phyloP scores from a whole-genome alignment of 2,329 filamentous ascomycete species.

The Chaetomiaceae sp. region DNA sequence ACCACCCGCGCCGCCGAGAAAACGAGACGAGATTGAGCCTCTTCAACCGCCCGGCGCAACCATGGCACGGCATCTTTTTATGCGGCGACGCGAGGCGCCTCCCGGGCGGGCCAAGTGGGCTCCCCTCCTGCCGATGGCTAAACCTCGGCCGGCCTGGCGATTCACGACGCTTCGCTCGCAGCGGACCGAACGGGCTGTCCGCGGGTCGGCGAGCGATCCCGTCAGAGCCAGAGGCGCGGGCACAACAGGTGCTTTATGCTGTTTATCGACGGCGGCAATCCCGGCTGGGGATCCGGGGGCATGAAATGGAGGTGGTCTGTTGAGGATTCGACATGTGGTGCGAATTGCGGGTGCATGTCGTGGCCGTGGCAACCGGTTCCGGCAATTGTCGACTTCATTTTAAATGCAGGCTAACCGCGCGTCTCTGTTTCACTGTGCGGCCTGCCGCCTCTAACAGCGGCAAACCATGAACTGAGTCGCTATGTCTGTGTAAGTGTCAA shows the following conservation, averaged over 20 bases:
- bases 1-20: constrained; percentile 19
- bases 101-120: neutral
- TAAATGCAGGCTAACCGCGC: neutral
- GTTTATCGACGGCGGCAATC: neutral
- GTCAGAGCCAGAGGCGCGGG: neutral
- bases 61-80: neutral
- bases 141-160: constrained; percentile 23
- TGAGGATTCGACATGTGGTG: too few relatives aligned
- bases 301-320: too few relatives aligned
- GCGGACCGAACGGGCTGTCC: constrained; percentile 1
- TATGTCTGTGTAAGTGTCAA: neutral
- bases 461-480: neutral
- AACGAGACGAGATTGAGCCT: constrained; percentile 13
- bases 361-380: neutral
- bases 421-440: neutral
- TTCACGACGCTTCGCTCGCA: constrained; percentile 12
- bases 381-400: neutral
- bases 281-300: constrained; percentile 2
- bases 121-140: constrained; percentile 16
- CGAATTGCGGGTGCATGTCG: neutral
- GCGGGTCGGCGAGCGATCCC: constrained; percentile 1
- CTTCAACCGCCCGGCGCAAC: constrained; percentile 8
- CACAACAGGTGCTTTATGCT: neutral
- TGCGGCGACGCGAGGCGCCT: neutral
- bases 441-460: neutral